phyloP scores from a whole-genome alignment of 441 rosid species.

The Erysimum pusillum region DNA sequence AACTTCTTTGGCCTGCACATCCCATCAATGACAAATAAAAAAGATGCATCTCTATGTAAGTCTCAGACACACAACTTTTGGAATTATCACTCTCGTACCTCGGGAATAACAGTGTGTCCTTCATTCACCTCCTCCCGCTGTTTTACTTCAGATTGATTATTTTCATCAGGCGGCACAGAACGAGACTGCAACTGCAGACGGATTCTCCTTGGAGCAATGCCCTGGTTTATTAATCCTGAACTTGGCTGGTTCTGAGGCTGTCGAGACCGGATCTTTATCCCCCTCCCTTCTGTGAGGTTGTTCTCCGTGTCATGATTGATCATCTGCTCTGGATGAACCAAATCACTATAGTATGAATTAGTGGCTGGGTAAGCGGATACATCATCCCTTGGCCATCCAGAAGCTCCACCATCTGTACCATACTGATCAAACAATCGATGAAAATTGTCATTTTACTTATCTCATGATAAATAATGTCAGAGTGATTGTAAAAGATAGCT shows the following conservation, averaged over 20 bases:
- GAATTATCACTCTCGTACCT: conserved; percentile 48
- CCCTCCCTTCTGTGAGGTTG: conserved; percentile 51
- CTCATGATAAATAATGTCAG: not conserved
- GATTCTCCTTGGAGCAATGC: conserved; percentile 79
- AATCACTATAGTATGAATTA: conserved; percentile 43
- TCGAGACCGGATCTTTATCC: conserved; percentile 70
- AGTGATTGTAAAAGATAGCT: not conserved
- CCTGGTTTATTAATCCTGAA: conserved; percentile 53
- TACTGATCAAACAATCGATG: conserved; percentile 35
- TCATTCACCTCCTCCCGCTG: conserved; percentile 43
- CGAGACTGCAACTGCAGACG: conserved; percentile 54
- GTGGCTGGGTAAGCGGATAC: conserved; percentile 44
- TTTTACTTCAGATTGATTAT: conserved; percentile 21
- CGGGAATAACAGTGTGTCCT: conserved; percentile 51
- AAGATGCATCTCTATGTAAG: conserved; percentile 3
- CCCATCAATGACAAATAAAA: not conserved
- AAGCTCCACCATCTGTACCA: conserved; percentile 43
- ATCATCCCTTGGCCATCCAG: conserved; percentile 42
- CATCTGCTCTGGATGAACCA: conserved; percentile 45
- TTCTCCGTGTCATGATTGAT: conserved; percentile 39
- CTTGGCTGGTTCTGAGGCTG: conserved; percentile 51
- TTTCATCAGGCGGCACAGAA: conserved; percentile 4
- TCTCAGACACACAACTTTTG: not conserved
- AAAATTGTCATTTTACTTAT: not conserved
- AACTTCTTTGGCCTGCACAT: conserved; percentile 15